phyloP scores from a whole-genome alignment of 2,329 filamentous ascomycete species.

The Aspergillus proliferans region DNA sequence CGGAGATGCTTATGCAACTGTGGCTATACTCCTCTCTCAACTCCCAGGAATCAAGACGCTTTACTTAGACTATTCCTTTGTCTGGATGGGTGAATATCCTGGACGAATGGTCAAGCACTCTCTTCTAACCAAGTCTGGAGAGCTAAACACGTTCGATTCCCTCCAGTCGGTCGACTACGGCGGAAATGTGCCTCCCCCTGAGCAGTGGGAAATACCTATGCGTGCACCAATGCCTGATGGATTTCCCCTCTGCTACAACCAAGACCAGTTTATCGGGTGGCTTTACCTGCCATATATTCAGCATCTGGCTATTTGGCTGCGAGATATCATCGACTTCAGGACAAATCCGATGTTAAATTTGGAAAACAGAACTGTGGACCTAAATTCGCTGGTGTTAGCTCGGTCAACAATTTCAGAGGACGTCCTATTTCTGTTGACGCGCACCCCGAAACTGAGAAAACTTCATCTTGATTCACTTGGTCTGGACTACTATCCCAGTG shows the following conservation, averaged over 20 bases:
- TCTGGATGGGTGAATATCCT: constrained; percentile 1
- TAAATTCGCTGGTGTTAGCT: not conserved
- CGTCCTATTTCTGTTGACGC: not conserved
- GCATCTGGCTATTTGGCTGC: not conserved
- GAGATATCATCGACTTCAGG: not conserved
- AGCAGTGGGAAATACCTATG: not conserved
- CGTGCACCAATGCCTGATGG: not conserved
- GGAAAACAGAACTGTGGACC: not conserved
- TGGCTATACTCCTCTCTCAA: not conserved
- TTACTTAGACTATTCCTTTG: not conserved
- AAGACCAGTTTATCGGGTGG: not conserved
- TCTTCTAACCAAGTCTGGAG: not conserved
- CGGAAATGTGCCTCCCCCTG: not conserved
- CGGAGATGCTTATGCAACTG: not conserved
- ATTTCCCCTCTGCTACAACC: not conserved
- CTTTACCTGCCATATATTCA: not conserved
- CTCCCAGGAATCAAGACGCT: not conserved
- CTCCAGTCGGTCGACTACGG: not conserved
- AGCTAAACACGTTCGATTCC: not conserved
- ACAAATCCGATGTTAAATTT: not conserved
- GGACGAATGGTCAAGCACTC: not conserved
- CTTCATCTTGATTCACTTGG: not conserved
- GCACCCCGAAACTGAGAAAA: not conserved
- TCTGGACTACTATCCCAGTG: not conserved
- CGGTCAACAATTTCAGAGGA: not conserved